A percentile compares a stretch with the other conserved stretches of the same genome.
phyloP scores from a whole-genome alignment of 78 protist species.

The Speleostelium caveatum region DNA sequence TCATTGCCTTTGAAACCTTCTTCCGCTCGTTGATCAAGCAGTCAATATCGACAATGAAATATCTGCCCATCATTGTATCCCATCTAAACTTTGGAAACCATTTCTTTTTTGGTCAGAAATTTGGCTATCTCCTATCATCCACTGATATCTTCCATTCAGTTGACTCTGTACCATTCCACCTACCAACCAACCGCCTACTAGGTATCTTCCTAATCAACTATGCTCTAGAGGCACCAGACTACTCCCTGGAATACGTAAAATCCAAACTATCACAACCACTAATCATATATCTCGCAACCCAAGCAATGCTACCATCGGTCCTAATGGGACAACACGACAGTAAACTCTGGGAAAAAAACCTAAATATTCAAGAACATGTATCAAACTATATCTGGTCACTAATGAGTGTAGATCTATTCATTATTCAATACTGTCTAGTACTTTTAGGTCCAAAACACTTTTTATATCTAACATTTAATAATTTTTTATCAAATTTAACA shows the following conservation, averaged over 20 bases:
- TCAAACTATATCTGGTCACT: constrained; percentile 54
- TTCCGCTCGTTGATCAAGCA: constrained; percentile 18
- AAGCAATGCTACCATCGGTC: constrained; percentile 11
- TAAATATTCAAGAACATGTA: constrained; percentile 27
- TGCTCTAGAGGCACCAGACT: neutral
- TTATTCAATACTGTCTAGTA: constrained; percentile 28
- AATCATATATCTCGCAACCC: neutral
- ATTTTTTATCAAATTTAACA: constrained; percentile 29
- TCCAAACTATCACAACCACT: neutral
- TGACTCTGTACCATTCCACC: constrained; percentile 30
- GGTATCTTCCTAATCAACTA: constrained; percentile 12
- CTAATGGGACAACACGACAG: constrained; percentile 16
- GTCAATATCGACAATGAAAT: constrained; percentile 4
- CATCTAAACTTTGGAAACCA: too few relatives aligned
- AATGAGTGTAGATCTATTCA: constrained; percentile 13
- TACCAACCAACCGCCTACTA: constrained; percentile 17
- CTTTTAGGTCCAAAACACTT: constrained; percentile 48
- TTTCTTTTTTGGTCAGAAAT: too few relatives aligned
- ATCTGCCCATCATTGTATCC: neutral
- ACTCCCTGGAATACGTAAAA: constrained; percentile 4
- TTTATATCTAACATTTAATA: neutral
- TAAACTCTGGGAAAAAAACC: constrained; percentile 53
- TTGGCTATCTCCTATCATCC: neutral
- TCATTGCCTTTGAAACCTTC: constrained; percentile 2
- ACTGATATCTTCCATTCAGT: constrained; percentile 15